Conservation (phyloP, 768 basidiomycete species). For the Trametes villosa region DNA sequence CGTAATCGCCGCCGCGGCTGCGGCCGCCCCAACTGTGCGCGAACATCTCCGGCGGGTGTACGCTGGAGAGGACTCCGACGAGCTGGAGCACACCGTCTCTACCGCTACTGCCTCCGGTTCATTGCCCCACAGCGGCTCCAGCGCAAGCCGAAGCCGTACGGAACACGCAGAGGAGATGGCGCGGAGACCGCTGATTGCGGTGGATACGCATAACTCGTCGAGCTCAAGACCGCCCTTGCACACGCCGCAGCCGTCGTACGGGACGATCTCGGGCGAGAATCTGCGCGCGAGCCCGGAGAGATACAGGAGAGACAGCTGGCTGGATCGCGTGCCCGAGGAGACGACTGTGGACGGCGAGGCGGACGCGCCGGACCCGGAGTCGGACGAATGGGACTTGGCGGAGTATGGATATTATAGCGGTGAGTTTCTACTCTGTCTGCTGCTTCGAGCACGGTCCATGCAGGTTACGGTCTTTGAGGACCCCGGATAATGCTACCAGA, state of each 20-base stretch:
- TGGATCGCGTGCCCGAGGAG: slow-evolving; percentile 37
- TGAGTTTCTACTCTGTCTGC: slow-evolving; percentile 28
- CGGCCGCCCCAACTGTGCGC: slow-evolving; percentile 12
- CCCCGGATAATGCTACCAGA: too few relatives aligned
- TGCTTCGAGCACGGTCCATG: too few relatives aligned
- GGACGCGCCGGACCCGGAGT: slow-evolving; percentile 39
- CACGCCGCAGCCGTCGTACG: slow-evolving; percentile 6
- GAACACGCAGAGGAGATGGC: slow-evolving; percentile 17
- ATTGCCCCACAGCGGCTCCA: not conserved
- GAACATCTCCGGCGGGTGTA: not conserved
- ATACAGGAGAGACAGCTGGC: slow-evolving; percentile 28
- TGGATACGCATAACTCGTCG: not conserved
- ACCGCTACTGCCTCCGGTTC: not conserved
- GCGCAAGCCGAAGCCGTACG: not conserved
- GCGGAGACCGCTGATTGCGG: slow-evolving; percentile 21
- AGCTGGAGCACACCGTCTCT: not conserved
- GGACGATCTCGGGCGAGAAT: slow-evolving; percentile 17
- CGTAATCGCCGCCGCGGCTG: slow-evolving; percentile 16
- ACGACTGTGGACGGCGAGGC: slow-evolving; percentile 32
- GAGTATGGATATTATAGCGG: slow-evolving; percentile 55
- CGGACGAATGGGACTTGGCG: slow-evolving; percentile 50
- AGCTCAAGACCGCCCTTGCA: not conserved
- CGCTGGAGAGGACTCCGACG: not conserved
- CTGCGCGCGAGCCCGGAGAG: slow-evolving; percentile 31
- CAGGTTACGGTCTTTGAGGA: too few relatives aligned